phyloP scores from a whole-genome alignment of 371 early-diverging fungal genomes.

The Lichtheimia ornata region DNA sequence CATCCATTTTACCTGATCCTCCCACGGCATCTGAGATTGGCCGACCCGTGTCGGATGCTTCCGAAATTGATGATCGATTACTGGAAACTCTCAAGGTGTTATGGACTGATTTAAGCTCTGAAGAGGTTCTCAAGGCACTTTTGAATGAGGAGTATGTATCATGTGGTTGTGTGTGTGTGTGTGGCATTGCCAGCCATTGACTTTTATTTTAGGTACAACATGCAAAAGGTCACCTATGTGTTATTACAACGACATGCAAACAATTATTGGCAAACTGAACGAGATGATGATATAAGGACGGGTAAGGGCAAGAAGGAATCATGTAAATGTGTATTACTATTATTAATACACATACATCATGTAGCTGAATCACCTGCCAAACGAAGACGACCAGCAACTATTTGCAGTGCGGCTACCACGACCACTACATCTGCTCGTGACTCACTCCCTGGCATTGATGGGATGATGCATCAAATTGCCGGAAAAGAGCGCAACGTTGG shows the following conservation, averaged over 20 bases:
- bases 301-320: conserved; percentile 12
- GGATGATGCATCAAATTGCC: conserved; percentile 39
- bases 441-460: conserved; percentile 37
- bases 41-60: conserved; percentile 28
- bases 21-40: conserved; percentile 41
- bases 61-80: conserved; percentile 48
- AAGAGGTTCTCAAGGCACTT: conserved; percentile 35
- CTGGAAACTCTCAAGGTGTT: conserved; percentile 44
- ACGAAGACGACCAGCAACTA: conserved; percentile 46
- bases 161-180: neutral
- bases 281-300: conserved; percentile 39
- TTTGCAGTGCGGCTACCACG: conserved; percentile 35
- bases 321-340: too few species aligned
- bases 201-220: conserved; percentile 36
- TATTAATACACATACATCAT: neutral
- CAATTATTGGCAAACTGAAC: conserved; percentile 45
- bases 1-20: conserved; percentile 41
- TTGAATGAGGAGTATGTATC: conserved; percentile 41
- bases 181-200: neutral
- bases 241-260: conserved; percentile 46
- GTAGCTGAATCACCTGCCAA: conserved; percentile 10
- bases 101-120: conserved; percentile 43
- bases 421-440: conserved; percentile 6
- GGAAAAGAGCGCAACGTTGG: conserved; percentile 20
- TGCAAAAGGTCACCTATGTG: conserved; percentile 56